Percentiles rank a stretch among this genome's conserved stretches.
phyloP scores from a whole-genome alignment of 2,329 filamentous ascomycete genomes.

The Fusarium albosuccineum region DNA sequence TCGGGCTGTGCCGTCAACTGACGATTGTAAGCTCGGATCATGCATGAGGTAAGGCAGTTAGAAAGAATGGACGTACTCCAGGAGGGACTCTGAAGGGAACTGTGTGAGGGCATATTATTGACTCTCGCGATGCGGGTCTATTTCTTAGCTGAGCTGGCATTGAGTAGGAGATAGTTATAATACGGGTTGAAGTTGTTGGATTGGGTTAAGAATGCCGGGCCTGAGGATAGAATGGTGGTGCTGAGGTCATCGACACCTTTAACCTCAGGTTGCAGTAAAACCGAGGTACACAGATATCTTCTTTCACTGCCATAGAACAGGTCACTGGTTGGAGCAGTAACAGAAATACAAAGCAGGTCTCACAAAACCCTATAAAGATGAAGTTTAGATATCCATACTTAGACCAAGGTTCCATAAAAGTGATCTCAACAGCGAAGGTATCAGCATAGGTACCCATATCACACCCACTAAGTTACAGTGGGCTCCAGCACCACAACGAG shows the following conservation, averaged over 20 bases:
- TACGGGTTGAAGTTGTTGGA: neutral
- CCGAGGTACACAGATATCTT: neutral
- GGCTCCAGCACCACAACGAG: too few species aligned
- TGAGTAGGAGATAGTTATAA: neutral
- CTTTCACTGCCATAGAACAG: too few species aligned
- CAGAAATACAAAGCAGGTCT: too few species aligned
- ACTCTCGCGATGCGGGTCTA: neutral
- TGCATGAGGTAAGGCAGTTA: neutral
- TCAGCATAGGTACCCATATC: too few species aligned
- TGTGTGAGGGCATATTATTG: constrained; percentile 7
- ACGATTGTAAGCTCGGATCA: constrained; percentile 2
- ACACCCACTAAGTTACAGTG: too few species aligned
- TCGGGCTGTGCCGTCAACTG: constrained; percentile 13
- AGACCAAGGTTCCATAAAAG: too few species aligned
- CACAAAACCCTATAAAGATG: too few species aligned
- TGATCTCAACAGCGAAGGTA: too few species aligned
- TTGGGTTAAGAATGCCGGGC: neutral
- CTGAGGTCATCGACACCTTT: constrained; percentile 6
- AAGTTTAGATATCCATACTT: too few species aligned
- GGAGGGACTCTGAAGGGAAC: constrained; percentile 25
- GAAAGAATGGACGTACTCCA: constrained; percentile 18
- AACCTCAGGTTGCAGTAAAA: neutral
- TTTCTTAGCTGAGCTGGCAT: constrained; percentile 32
- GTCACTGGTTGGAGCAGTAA: too few species aligned
- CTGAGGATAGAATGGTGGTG: neutral